Evolutionary conservation across 163 green algal genomes (phyloP), one percentile per base, ranked within the genome.

Genomic region (Chlamydomonas reinhardtii): DNA sequence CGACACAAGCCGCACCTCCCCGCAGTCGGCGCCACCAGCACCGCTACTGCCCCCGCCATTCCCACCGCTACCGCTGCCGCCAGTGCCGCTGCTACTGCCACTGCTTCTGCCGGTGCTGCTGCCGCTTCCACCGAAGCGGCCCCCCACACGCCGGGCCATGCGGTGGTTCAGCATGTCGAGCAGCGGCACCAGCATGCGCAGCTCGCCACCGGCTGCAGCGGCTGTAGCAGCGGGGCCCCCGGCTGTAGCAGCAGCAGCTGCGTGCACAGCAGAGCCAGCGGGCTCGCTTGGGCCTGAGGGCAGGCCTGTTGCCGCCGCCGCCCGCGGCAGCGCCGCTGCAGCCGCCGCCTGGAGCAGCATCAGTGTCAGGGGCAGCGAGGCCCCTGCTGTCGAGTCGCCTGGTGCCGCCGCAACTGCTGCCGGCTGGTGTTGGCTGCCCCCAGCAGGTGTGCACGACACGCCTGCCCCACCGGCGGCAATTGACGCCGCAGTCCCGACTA

Each of bases 121-220:
- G 20, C 59, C 22, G 12, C 14, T n/a, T n/a, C 59, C 12, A 22
- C 54, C 17, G 9, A n/a, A 35, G 25, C 39, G 39, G 35, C 59
- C 34, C 20, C 76, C 37, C 34, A 39, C 35, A 4, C 34, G 34
- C 61, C 59, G 61, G 17, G 25, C 56, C 64, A 34, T 25, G 4
- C 61, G 32, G 59, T 83, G 76, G 35, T 83, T 83, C 19, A 83
- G 74, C 61, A 83, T 25, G 61, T 83, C 76, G 35, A 73, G 61
- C 61, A 83, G 37, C 24, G 76, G 76, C 61, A 83, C 76, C 76
- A 83, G 35, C 76, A 83, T 65, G 14, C 76, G 59, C 35, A 83
- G 34, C 62, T 83, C 52, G 35, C 76, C 76, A 24, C 76, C 56
- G 22, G 76, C 73, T 12, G 43, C 29, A 25, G 68, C 25, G 8